Conservation (phyloP, 306 rosid genomes). For the Vicia sativa region DNA sequence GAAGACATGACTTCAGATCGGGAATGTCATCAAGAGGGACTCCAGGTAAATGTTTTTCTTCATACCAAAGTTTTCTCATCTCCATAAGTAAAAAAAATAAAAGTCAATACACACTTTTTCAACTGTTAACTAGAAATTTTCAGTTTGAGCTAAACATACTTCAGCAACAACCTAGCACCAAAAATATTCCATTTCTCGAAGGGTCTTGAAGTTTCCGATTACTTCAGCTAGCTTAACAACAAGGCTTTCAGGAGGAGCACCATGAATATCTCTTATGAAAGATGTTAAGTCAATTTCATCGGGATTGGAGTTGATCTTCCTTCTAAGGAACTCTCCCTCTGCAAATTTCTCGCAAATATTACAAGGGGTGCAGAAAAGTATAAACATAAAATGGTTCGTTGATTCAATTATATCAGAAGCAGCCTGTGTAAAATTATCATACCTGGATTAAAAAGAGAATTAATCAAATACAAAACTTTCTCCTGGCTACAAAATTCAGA, state of each 20-base stretch:
- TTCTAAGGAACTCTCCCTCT: slow-evolving; percentile 72
- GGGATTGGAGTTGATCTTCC: slow-evolving; percentile 53
- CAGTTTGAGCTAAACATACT: slow-evolving; percentile 57
- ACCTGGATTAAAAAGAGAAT: slow-evolving; percentile 80
- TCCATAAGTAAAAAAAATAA: slow-evolving; percentile 32
- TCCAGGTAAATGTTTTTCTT: slow-evolving; percentile 68
- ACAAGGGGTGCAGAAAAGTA: slow-evolving; percentile 45
- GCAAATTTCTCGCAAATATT: slow-evolving; percentile 33
- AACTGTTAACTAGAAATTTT: not conserved
- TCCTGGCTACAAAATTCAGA: slow-evolving; percentile 60
- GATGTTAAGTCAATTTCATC: slow-evolving; percentile 53
- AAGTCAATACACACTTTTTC: too few relatives aligned
- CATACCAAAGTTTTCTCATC: slow-evolving; percentile 84
- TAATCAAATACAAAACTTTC: slow-evolving; percentile 62
- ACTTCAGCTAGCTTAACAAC: slow-evolving; percentile 91
- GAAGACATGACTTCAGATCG: slow-evolving; percentile 82
- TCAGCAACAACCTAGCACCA: slow-evolving; percentile 84
- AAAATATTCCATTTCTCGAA: slow-evolving; percentile 76
- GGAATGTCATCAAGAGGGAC: slow-evolving; percentile 83
- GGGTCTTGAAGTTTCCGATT: slow-evolving; percentile 73
- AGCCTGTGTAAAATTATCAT: slow-evolving; percentile 45
- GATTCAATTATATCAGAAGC: slow-evolving; percentile 24
- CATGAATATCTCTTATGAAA: slow-evolving; percentile 79
- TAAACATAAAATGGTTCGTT: slow-evolving; percentile 17
- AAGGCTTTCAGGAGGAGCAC: slow-evolving; percentile 91